A percentile compares a stretch with the other conserved stretches of the same genome.
These are phyloP conservation scores for Garcia nutans DNA, from an alignment of 345 rosid species.

Conservation along the genomic window DNA sequence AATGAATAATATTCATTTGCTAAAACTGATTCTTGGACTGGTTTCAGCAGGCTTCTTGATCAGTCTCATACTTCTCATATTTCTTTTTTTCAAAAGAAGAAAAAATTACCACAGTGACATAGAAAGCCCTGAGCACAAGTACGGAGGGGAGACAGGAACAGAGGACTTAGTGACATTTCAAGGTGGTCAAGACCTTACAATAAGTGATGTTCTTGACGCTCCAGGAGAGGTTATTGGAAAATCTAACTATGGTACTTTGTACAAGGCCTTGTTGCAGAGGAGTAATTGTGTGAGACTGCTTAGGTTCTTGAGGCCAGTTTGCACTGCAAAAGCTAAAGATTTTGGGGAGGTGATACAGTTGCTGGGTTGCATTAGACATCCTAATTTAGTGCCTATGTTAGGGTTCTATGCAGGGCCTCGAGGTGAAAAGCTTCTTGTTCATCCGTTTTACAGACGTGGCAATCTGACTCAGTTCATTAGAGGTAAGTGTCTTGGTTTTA, in stretches of 20 bases:
- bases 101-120: slow-evolving; percentile 30
- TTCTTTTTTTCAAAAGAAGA: slow-evolving; percentile 34
- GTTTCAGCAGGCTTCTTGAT: slow-evolving; percentile 41
- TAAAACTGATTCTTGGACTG: slow-evolving; percentile 49
- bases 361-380: slow-evolving; percentile 63
- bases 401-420: slow-evolving; percentile 85
- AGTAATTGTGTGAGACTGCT: slow-evolving; percentile 56
- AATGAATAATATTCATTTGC: slow-evolving; percentile 50
- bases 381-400: slow-evolving; percentile 79
- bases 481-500: slow-evolving; percentile 42
- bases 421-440: slow-evolving; percentile 91
- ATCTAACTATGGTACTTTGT: slow-evolving; percentile 79
- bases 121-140: slow-evolving; percentile 32
- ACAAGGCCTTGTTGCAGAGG: slow-evolving; percentile 69
- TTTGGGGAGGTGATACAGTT: slow-evolving; percentile 48
- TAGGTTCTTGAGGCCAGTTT: slow-evolving; percentile 80
- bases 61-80: slow-evolving; percentile 32
- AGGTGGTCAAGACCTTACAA: slow-evolving; percentile 72
- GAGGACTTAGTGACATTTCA: slow-evolving; percentile 66
- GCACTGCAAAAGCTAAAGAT: slow-evolving; percentile 48
- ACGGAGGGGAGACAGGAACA: slow-evolving; percentile 25
- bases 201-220: slow-evolving; percentile 80
- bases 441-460: slow-evolving; percentile 64
- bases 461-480: slow-evolving; percentile 68
- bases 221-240: slow-evolving; percentile 97